Base-by-base conservation (phyloP, 164 flowering plant species). In the Taxillus chinensis region DNA sequence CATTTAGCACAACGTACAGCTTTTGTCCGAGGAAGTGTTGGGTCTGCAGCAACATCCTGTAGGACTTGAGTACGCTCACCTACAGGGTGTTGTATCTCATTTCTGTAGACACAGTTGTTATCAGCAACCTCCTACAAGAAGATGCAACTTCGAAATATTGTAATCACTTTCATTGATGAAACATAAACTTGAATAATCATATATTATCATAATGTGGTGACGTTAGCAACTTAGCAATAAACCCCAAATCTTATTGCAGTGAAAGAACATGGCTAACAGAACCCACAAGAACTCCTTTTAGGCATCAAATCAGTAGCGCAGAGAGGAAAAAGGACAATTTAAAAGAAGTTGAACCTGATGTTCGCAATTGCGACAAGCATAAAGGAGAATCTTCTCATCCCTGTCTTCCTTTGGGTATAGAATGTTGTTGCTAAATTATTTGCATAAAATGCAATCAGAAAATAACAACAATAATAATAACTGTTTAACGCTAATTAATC, bases 11-110 rank as follows among this genome's bases (percentile, higher is more conserved):
- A 89, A 9, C 81, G 82, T 45, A 84, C 88, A 51, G 89, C 46
- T 68, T 86, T 89, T 9, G 95, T 89, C 16, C 96, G 87, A 62
- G 96, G 96, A 67, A 92, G 92, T 66, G 96, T 92, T 46, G 98
- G 98, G 77, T 92, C 96, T 3, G 95, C 84, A 70, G 91, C 89
- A 50, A 83, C 96, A 73, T 84, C 98, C 68, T 84, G 84, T 73
- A 83, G 68, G 37, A 83, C 80, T 67, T 89, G 96, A 59, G 90
- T 89, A n/a, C 77, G 80, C 72, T 89, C 95, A 27, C 84, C 89
- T 46, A 73, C 95, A 63, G 95, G 45, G 67, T 92, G 98, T 60
- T 82, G 85, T 56, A 92, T 74, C 77, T 84, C 92, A 77, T 87
- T 87, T 77, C 92, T 71, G 60, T 89, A 92, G 14, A 92, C 98